These are phyloP conservation scores for Fusarium palustre DNA, from an alignment of 2,329 filamentous ascomycete genomes.

Conservation along the genomic window DNA sequence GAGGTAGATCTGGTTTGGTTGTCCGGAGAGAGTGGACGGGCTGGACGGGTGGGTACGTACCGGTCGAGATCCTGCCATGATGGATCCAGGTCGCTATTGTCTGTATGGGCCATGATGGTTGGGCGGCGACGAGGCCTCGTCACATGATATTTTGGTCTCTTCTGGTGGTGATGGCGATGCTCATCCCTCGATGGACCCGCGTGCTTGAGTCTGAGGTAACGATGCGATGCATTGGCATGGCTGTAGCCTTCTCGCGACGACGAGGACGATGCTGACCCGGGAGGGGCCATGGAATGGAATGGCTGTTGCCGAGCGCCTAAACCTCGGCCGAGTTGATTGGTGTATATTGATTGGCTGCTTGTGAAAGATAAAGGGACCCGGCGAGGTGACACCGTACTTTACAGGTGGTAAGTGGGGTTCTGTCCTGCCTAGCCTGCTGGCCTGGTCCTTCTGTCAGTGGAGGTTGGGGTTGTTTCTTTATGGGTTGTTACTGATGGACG, in stretches of 20 bases:
- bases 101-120: slow-evolving; percentile 53
- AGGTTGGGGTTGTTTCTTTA: slow-evolving; percentile 26
- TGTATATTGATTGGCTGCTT: slow-evolving; percentile 38
- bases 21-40: slow-evolving; percentile 10
- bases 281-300: slow-evolving; percentile 44
- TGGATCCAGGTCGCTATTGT: slow-evolving; percentile 61
- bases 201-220: slow-evolving; percentile 49
- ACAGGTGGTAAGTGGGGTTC: slow-evolving; percentile 26
- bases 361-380: not conserved
- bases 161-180: slow-evolving; percentile 27
- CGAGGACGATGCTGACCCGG: slow-evolving; percentile 42
- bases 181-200: slow-evolving; percentile 40
- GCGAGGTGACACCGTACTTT: not conserved
- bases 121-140: slow-evolving; percentile 43
- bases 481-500: slow-evolving; percentile 26
- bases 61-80: slow-evolving; percentile 82
- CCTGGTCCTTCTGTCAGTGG: slow-evolving; percentile 1
- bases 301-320: slow-evolving; percentile 40
- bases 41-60: slow-evolving; percentile 61
- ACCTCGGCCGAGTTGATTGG: slow-evolving; percentile 35
- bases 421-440: not conserved
- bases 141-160: slow-evolving; percentile 45
- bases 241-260: slow-evolving; percentile 38
- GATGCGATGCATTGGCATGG: slow-evolving; percentile 45
- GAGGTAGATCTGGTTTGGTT: slow-evolving; percentile 18